Conservation (phyloP, 305 asterid species). For the Fraxinus dipetala region DNA sequence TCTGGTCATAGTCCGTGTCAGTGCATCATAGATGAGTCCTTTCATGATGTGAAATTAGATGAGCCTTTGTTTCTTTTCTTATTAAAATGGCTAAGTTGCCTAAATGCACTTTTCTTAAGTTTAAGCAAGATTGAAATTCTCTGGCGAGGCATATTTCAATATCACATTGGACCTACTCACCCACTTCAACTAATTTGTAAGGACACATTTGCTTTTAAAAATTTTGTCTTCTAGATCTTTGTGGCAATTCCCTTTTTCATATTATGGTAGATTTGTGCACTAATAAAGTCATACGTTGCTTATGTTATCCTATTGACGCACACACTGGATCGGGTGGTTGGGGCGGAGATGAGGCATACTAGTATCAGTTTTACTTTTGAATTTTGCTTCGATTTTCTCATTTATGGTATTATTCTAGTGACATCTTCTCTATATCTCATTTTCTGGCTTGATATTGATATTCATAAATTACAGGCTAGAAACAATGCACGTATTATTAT, state of each 20-base stretch:
- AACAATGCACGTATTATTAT: constrained; percentile 39
- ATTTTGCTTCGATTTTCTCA: not conserved
- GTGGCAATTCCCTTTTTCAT: not conserved
- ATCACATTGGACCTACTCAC: not conserved
- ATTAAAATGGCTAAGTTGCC: not conserved
- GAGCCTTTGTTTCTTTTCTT: not conserved
- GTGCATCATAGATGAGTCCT: not conserved
- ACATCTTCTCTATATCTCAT: not conserved
- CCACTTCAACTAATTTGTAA: not conserved
- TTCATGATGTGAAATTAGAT: not conserved
- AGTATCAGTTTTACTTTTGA: not conserved
- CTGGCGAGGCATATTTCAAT: not conserved
- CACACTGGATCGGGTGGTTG: not conserved
- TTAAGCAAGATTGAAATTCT: not conserved
- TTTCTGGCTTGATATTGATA: constrained; percentile 2
- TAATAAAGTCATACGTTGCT: not conserved
- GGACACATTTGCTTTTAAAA: not conserved
- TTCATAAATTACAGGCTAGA: constrained; percentile 38
- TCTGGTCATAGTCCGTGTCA: not conserved
- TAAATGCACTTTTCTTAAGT: not conserved
- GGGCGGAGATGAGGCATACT: not conserved
- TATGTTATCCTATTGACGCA: not conserved
- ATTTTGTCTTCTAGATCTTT: not conserved
- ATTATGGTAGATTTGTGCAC: not conserved
- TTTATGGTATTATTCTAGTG: not conserved